Conservation (phyloP, 2,329 filamentous ascomycete species). For the Bipolaris bicolor region DNA sequence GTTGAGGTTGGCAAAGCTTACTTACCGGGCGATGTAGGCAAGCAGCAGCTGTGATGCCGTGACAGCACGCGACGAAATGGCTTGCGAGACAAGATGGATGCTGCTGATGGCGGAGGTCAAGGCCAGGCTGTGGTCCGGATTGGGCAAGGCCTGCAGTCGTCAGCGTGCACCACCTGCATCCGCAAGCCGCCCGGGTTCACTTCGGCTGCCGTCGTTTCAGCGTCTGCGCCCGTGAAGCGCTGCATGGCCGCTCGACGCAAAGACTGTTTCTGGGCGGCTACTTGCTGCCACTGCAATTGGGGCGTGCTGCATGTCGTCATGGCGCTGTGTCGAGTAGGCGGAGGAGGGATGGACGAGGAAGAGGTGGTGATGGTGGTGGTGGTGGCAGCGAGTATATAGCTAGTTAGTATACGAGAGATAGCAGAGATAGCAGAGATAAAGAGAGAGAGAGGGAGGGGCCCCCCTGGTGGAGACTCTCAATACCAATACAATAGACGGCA, state of each 20-base stretch:
- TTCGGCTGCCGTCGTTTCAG: conserved; percentile 8
- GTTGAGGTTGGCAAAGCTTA: conserved; percentile 13
- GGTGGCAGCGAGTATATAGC: too few relatives aligned
- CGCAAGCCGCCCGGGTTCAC: conserved; percentile 6
- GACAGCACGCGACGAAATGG: conserved; percentile 35
- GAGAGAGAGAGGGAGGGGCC: neutral
- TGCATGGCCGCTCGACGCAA: conserved; percentile 36
- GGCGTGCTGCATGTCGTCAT: conserved; percentile 24
- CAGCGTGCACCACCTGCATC: conserved; percentile 3
- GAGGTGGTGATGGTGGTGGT: neutral
- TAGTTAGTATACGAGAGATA: too few relatives aligned
- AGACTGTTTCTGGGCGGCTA: conserved; percentile 31
- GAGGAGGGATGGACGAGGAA: neutral
- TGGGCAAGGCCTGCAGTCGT: conserved; percentile 25
- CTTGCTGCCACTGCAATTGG: conserved; percentile 42
- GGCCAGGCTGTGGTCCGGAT: conserved; percentile 4
- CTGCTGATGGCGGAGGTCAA: conserved; percentile 22
- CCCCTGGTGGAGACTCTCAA: neutral
- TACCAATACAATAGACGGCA: too few relatives aligned
- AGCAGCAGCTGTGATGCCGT: conserved; percentile 37
- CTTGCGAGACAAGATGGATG: conserved; percentile 29
- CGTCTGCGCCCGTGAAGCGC: conserved; percentile 24
- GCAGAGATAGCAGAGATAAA: neutral
- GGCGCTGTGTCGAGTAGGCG: neutral
- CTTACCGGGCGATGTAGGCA: conserved; percentile 41